Percentiles rank a stretch among this genome's conserved stretches.
Evolutionary conservation across 345 rosid species (phyloP).

Genomic region (Arabis alpina): DNA sequence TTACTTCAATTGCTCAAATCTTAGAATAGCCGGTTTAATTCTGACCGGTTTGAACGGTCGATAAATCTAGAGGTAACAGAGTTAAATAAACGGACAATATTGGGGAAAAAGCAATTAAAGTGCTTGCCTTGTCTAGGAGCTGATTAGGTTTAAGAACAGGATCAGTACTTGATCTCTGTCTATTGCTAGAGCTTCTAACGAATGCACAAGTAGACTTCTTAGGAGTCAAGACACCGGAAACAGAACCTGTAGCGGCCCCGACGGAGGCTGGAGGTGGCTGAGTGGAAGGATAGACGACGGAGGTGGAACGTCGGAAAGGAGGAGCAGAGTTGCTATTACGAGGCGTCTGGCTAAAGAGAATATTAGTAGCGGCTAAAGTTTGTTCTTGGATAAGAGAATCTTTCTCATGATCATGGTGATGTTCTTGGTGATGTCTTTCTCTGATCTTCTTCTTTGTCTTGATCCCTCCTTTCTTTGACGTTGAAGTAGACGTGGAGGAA

Average conservation of each 20-base stretch:
- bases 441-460: constrained; percentile 45
- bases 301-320: constrained; percentile 80
- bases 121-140: constrained; percentile 78
- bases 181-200: constrained; percentile 80
- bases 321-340: constrained; percentile 55
- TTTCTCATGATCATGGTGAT: constrained; percentile 39
- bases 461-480: constrained; percentile 41
- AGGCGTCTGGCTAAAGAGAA: constrained; percentile 68
- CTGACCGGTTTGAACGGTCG: constrained; percentile 1
- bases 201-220: constrained; percentile 53
- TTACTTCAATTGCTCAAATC: background rate
- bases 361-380: constrained; percentile 76
- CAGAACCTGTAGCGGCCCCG: constrained; percentile 27
- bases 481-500: constrained; percentile 37
- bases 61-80: background rate
- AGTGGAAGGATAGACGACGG: constrained; percentile 61
- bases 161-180: constrained; percentile 86
- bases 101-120: background rate
- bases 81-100: background rate
- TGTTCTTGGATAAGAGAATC: constrained; percentile 74
- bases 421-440: constrained; percentile 46
- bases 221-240: constrained; percentile 56
- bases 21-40: background rate
- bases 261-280: constrained; percentile 33
- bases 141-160: constrained; percentile 87